Conservation (phyloP, 192 early-diverging fungal genomes). For the Rhizoclosmatium globosum region DNA sequence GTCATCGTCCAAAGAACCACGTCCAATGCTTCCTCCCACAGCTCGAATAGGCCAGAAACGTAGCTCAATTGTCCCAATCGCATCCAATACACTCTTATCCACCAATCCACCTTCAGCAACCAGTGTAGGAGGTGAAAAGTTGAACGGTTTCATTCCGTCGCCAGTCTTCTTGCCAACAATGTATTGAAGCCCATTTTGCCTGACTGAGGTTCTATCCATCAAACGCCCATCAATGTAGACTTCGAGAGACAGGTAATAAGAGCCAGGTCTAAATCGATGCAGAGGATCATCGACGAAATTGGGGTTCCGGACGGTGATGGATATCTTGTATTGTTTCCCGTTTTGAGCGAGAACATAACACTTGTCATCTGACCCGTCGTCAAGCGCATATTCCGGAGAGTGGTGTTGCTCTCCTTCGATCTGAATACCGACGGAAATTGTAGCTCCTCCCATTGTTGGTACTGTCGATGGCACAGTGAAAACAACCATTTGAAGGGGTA, state of each 20-base stretch:
- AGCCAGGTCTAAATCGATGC: background rate
- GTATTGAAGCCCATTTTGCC: background rate
- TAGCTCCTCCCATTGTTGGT: background rate
- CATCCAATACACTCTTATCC: background rate
- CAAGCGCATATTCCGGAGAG: background rate
- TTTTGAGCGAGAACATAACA: background rate
- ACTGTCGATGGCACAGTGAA: too few species aligned
- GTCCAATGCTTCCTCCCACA: background rate
- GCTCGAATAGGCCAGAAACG: background rate
- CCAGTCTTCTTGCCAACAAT: background rate
- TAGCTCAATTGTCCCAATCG: constrained; percentile 1
- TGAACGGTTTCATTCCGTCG: background rate
- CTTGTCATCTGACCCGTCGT: background rate
- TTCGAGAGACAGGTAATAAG: background rate
- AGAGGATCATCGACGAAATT: background rate
- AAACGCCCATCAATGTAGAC: background rate
- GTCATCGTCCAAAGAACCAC: background rate
- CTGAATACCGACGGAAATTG: background rate
- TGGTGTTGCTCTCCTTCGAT: constrained; percentile 4
- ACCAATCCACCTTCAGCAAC: constrained; percentile 7
- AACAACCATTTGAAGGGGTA: too few species aligned
- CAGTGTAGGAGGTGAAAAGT: constrained; percentile 1
- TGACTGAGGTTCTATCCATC: too few species aligned
- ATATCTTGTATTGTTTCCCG: background rate
- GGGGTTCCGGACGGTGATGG: background rate